Evolutionary conservation across 805 yeast genomes (phyloP), one percentile per base, ranked within the genome.

Genomic region (Starmerella potacharoeniae): DNA sequence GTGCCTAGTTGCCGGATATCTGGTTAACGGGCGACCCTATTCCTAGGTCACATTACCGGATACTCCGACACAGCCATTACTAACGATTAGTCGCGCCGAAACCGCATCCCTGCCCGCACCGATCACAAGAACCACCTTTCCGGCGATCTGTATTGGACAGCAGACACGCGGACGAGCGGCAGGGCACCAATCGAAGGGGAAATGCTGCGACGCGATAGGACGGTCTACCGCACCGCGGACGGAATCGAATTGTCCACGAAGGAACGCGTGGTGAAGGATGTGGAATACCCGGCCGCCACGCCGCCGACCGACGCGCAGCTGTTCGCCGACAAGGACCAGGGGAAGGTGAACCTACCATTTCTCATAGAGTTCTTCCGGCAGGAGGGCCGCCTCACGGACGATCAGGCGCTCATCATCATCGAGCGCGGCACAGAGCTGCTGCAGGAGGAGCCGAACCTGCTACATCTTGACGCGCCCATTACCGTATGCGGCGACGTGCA

Each of bases 401-500:
- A 73, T 10, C 97, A 91, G 67, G 87, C 86, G 0, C 62, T 82
- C 45, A 73, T 73, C 46, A 90, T 91, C 52, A 66, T 91, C 43
- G 66, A 72, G 17, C 74, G 73, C 68, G 95, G 95, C 8, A 81
- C 89, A 0, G 73, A 73, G 28, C 67, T 82, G 7, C 74, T 93
- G 55, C 67, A 76, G 13, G 66, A 70, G 40, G 97, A 91, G 65
- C 95, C 96, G 6, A 91, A 86, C 63, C 66, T 91, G 62, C 72
- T 91, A 51, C 76, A 76, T 17, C 84, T 93, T 1, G 90, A 89
- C 3, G 95, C 96, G 0, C 98, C 97, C 0, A 86, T 91, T 2
- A 90, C 96, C 0, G 89, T 91, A 3, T 89, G 97, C 72, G 98
- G 98, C 55, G 97, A 91, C 70, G 78, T 90, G n/a, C 97, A 91